Evolutionary conservation across 371 early-diverging fungal genomes (phyloP), one percentile per base, ranked within the genome.

Genomic region (Mycotypha africana): DNA sequence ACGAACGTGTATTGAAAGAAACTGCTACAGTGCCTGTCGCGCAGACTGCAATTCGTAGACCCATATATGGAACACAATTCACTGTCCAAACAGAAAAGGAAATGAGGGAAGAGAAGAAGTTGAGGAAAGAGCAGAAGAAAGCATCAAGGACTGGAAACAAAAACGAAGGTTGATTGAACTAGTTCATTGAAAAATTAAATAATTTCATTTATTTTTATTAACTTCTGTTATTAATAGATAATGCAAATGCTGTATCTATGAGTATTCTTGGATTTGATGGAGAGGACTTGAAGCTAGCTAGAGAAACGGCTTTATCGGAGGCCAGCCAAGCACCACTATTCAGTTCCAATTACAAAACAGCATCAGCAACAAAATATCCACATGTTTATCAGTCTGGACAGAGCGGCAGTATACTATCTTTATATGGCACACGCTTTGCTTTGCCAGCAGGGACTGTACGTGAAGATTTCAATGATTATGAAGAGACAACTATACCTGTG

Each of bases 401-500:
- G 15, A 58, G 70, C 4, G 78, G 80, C 20, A 70, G 70, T 25
- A 62, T 75, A 7, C 32, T 82, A 34, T 75, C 80, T 3, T 36
- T 74, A 4, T 74, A 84, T 54, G 91, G 92, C 23, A 65, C 82
- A 14, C 67, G 75, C 40, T 85, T 74, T 62, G 67, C 85, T 14
- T 58, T 92, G 26, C 92, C 92, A 4, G 65, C 57, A 24, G 92
- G 91, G 6, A 81, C 88, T 1, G 57, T 50, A 4, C 81, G 83
- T 20, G 63, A 79, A 15, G 84, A 88, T 4, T 57, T 58, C 38
- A 62, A 79, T 53, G 82, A 88, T 47, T 85, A 90, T 49, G 91
- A 92, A 35, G 91, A 92, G 57, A 78, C 91, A 4, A 83, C 74
- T 0, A 84, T 93, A 25, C 93, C 93, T 0, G 74, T 84, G 0